Evolutionary conservation across 495 filamentous ascomycete genomes (phyloP), one percentile per base, ranked within the genome.

Genomic region (Tirmania nivea): DNA sequence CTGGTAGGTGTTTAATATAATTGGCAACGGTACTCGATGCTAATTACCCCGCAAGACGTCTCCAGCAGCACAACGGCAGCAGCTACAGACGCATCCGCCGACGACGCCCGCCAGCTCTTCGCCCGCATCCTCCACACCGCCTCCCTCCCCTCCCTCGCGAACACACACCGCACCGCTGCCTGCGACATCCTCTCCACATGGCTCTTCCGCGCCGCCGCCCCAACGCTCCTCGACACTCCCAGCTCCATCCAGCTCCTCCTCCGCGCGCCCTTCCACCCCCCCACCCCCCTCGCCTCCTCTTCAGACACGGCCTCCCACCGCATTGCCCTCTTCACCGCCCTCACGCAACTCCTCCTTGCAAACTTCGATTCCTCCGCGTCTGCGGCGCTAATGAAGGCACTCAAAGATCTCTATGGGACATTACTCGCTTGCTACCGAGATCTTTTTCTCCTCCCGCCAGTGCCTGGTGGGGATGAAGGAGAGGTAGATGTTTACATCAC

Each of bases 81-180:
- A 42, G n/a, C 36, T 10, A 42, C 9, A 42, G 10, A 9, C 10
- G 10, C 48, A 50, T 10, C 14, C 10, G 48, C 14, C 9, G 25
- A 8, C 50, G 17, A n/a, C 19, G 8, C 20, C 51, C 14, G 14
- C 51, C 51, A 35, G 14, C 51, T 11, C 51, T 34, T 63, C 49
- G 8, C 21, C 35, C 9, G 52, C 1, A 21, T 64, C 48, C 62
- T 64, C 2, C 16, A 49, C 3, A 64, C 61, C 34, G 52, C 58
- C 17, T 21, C 21, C 16, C 21, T 34, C 36, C 61, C 62, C 12
- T 48, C 54, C 14, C 35, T 64, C 31, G 10, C 54, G 1, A 55
- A 54, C 6, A 51, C 58, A 11, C 58, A 64, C 61, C 62, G 61
- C 35, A 56, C 61, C 14, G 48, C 58, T 25, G 52, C 58, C 47